phyloP scores from a whole-genome alignment of 768 basidiomycete genomes.

The Boletus barrowsii region DNA sequence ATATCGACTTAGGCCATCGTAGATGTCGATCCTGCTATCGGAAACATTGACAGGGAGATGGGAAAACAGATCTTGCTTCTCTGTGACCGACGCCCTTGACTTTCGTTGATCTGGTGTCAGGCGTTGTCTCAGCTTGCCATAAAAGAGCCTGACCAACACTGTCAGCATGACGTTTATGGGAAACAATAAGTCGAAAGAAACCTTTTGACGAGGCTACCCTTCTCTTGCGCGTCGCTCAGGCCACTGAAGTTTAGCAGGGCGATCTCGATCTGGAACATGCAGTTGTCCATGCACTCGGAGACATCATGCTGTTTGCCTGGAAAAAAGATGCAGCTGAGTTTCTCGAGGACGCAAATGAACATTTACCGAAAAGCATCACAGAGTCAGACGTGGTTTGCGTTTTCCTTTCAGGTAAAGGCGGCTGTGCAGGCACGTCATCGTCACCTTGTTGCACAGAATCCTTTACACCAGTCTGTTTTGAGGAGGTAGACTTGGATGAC shows the following conservation, averaged over 20 bases:
- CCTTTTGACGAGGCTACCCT: slow-evolving; percentile 86
- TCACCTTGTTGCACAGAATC: slow-evolving; percentile 19
- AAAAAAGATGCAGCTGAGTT: slow-evolving; percentile 3
- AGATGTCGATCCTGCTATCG: slow-evolving; percentile 85
- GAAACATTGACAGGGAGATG: slow-evolving; percentile 92
- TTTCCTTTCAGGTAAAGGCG: slow-evolving; percentile 57
- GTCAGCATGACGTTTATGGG: slow-evolving; percentile 1
- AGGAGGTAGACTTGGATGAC: slow-evolving; percentile 19
- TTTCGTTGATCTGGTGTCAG: slow-evolving; percentile 37
- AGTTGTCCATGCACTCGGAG: slow-evolving; percentile 98
- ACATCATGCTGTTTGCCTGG: slow-evolving; percentile 96
- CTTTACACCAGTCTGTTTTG: slow-evolving; percentile 33
- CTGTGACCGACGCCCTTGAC: slow-evolving; percentile 60
- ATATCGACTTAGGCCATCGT: slow-evolving; percentile 89
- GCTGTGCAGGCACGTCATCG: slow-evolving; percentile 40
- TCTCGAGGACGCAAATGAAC: not conserved
- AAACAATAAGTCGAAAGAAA: slow-evolving; percentile 24
- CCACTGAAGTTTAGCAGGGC: slow-evolving; percentile 74
- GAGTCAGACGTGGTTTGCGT: slow-evolving; percentile 58
- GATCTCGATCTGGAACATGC: slow-evolving; percentile 97
- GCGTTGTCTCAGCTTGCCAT: slow-evolving; percentile 78
- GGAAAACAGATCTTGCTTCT: slow-evolving; percentile 90
- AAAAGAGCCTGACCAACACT: slow-evolving; percentile 64
- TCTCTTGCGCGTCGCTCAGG: slow-evolving; percentile 40
- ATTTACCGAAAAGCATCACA: slow-evolving; percentile 86